Evolutionary conservation across 2,329 filamentous ascomycete species (phyloP).

Genomic region (Alternaria sp.): DNA sequence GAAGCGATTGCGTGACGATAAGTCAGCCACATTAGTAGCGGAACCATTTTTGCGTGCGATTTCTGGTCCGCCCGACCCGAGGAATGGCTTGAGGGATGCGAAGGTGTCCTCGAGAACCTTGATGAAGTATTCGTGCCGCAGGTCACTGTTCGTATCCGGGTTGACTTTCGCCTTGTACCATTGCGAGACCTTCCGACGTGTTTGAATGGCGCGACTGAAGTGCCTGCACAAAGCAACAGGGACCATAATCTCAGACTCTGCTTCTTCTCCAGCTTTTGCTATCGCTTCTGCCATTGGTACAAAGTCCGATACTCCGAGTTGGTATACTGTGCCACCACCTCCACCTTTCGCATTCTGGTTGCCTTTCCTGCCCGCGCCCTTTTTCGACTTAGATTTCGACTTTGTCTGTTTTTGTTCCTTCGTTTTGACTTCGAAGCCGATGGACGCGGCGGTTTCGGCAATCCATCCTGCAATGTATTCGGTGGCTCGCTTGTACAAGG

Average conservation of each 20-base stretch:
- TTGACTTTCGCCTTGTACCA: background rate
- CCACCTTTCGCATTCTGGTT: background rate
- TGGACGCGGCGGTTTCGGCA: slow-evolving; percentile 2
- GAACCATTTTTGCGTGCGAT: background rate
- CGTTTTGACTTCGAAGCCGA: slow-evolving; percentile 3
- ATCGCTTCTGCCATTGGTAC: slow-evolving; percentile 8
- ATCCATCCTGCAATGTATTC: slow-evolving; percentile 12
- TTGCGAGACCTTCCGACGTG: slow-evolving; percentile 1
- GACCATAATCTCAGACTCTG: background rate
- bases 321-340: background rate
- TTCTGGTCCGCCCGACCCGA: background rate
- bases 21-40: background rate
- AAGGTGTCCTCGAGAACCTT: slow-evolving; percentile 3
- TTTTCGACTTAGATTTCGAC: background rate
- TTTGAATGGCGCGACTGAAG: slow-evolving; percentile 9
- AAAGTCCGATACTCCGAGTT: slow-evolving; percentile 4
- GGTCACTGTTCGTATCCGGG: background rate
- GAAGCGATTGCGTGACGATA: slow-evolving; percentile 3
- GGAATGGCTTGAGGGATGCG: background rate
- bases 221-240: background rate
- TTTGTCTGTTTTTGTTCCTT: background rate
- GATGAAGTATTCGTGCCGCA: slow-evolving; percentile 5
- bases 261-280: background rate
- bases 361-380: background rate
- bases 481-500: slow-evolving; percentile 9